These are phyloP conservation scores for Lindgomyces ingoldianus DNA, from an alignment of 495 filamentous ascomycete genomes.

Conservation along the genomic window DNA sequence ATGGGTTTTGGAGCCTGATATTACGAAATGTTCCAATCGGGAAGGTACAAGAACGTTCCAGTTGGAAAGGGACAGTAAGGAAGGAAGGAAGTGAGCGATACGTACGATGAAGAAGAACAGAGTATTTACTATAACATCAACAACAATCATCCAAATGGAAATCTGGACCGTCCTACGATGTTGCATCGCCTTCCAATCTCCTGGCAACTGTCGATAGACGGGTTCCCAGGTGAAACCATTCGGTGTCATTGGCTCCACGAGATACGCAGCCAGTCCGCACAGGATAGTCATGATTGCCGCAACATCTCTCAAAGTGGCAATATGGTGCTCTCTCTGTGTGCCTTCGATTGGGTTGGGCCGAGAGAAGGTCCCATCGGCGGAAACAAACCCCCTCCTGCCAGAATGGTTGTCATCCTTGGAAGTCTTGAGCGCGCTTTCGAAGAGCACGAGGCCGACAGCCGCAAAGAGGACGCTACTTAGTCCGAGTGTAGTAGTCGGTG, in stretches of 20 bases:
- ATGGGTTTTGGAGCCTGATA: not conserved
- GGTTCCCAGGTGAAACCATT: slow-evolving; percentile 34
- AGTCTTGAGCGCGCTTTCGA: slow-evolving; percentile 31
- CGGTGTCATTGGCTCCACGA: slow-evolving; percentile 34
- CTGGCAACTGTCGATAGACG: slow-evolving; percentile 5
- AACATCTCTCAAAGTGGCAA: slow-evolving; percentile 31
- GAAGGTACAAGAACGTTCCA: not conserved
- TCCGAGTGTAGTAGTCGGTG: slow-evolving; percentile 28
- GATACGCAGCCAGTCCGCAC: slow-evolving; percentile 31
- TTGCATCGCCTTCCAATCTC: slow-evolving; percentile 25
- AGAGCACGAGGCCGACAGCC: slow-evolving; percentile 27
- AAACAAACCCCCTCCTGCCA: slow-evolving; percentile 29
- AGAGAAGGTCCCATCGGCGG: slow-evolving; percentile 36
- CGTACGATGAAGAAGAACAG: slow-evolving; percentile 26
- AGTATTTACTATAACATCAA: slow-evolving; percentile 15
- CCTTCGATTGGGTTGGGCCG: slow-evolving; percentile 20
- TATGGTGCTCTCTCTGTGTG: slow-evolving; percentile 22
- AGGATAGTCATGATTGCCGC: slow-evolving; percentile 19
- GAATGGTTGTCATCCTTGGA: slow-evolving; percentile 21
- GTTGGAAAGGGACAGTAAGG: not conserved
- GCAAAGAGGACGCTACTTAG: slow-evolving; percentile 32
- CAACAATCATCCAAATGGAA: slow-evolving; percentile 23
- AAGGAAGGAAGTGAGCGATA: not conserved
- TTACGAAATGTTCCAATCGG: not conserved
- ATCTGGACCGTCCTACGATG: slow-evolving; percentile 16